Percentiles rank a stretch among this genome's conserved stretches.
phyloP scores from a whole-genome alignment of 257 asterid species.

The Fraxinus quadrangulata region DNA sequence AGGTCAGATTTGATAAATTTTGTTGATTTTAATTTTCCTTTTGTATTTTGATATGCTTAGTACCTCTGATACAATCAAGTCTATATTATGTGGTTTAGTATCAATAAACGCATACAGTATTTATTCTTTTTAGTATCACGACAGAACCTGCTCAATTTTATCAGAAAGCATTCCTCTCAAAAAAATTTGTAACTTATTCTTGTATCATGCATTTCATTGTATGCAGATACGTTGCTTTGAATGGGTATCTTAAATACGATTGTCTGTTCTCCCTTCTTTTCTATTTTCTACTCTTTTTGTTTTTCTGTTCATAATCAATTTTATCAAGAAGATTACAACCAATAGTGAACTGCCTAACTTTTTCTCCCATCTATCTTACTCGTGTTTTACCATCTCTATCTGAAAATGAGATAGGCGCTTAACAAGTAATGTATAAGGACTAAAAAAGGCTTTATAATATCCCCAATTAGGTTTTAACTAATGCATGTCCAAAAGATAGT shows the following conservation, averaged over 20 bases:
- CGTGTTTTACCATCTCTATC: not conserved
- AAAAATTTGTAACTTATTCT: not conserved
- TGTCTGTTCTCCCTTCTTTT: not conserved
- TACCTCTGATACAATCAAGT: not conserved
- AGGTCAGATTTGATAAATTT: constrained; percentile 50
- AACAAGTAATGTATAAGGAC: not conserved
- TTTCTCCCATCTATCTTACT: not conserved
- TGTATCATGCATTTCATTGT: not conserved
- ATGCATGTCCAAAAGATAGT: not conserved
- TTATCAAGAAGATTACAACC: too few species aligned
- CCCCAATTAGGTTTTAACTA: not conserved
- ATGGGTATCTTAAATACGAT: not conserved
- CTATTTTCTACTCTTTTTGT: not conserved
- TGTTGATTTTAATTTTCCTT: constrained; percentile 3
- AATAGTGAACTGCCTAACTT: too few species aligned
- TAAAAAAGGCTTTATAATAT: not conserved
- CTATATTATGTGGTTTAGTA: not conserved
- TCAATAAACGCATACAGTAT: not conserved
- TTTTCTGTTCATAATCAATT: constrained; percentile 1
- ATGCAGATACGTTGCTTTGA: not conserved
- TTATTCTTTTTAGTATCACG: not conserved
- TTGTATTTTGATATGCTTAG: not conserved
- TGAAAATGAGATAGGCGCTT: not conserved
- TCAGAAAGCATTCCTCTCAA: not conserved
- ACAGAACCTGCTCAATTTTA: not conserved